These are phyloP conservation scores for Dendrobium huoshanense DNA, from an alignment of 106 monocot genomes.

Conservation along the genomic window DNA sequence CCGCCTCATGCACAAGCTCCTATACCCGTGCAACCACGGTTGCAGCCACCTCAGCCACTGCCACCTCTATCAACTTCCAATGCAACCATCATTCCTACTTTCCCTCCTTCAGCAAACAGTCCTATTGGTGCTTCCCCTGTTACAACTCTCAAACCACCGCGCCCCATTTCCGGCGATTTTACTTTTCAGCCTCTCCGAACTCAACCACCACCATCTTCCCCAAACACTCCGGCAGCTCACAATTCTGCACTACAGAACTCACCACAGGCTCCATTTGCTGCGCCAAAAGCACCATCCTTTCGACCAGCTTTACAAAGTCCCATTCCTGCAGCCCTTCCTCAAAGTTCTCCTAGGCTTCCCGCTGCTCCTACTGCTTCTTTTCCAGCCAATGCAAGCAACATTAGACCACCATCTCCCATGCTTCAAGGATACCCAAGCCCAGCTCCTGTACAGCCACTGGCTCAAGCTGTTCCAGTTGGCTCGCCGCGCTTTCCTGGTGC, in stretches of 20 bases:
- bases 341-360: constrained; percentile 10
- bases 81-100: constrained; percentile 13
- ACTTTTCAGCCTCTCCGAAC: constrained; percentile 65
- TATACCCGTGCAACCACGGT: not conserved
- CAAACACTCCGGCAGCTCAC: constrained; percentile 17
- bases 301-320: constrained; percentile 33
- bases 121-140: constrained; percentile 8
- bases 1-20: constrained; percentile 8
- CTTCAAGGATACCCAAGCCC: constrained; percentile 18
- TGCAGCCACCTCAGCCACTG: constrained; percentile 19
- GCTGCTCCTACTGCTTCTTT: constrained; percentile 9
- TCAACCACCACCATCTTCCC: constrained; percentile 17
- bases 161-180: constrained; percentile 53
- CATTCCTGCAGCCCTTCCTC: not conserved
- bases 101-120: constrained; percentile 14
- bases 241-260: constrained; percentile 1
- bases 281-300: constrained; percentile 39
- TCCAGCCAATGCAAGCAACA: constrained; percentile 1
- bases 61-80: constrained; percentile 12
- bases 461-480: constrained; percentile 13
- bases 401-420: constrained; percentile 15
- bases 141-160: constrained; percentile 32
- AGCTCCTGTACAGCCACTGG: constrained; percentile 6
- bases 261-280: constrained; percentile 5
- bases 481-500: constrained; percentile 18